Evolutionary conservation across 1,139 yeast genomes (phyloP), one percentile per base, ranked within the genome.

Genomic region (Sugiyamaella sp.): DNA sequence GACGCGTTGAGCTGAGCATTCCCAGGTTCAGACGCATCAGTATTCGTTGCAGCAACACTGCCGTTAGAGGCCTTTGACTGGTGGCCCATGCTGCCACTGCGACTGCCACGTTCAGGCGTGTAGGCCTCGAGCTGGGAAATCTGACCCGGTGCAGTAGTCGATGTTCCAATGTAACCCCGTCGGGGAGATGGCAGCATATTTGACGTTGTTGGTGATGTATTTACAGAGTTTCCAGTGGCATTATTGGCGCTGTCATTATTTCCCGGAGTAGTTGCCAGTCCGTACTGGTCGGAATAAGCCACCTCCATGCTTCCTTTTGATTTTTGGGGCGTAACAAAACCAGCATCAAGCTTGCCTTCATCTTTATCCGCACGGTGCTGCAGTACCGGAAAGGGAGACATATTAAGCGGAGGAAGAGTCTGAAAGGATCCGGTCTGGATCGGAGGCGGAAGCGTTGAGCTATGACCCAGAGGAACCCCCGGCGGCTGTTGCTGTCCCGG

Each of bases 71-170:
- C 27, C 25, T 50, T 38, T 20, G 24, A 19, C 25, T 46, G 37
- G 10, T 46, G 10, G 44, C 12, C 20, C 27, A 35, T 44, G 24
- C 29, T 22, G 35, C 40, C 43, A 37, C 54, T 49, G 4, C 45
- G 44, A 27, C 56, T 52, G 1, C 93, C 93, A 48, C 95, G 72
- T 62, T 86, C 95, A 1, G 95, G 95, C 0, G 95, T 87, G 63
- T 85, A 86, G 1, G 95, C 93, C 67, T 86, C 95, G 57, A 85
- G 73, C 5, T 89, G 88, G 25, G 53, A 29, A 12, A 53, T 51
- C 60, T 56, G 46, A 49, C 63, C 43, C 1, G 48, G 40, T n/a
- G 48, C 40, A 5, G 48, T 33, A 3, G 25, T 27, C 6, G 44
- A 27, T 4, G 33, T 10, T 8, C 61, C 52, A 3, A 60, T 52